Conservation (phyloP, 2,329 filamentous ascomycete species). For the Calycina herbarum region DNA sequence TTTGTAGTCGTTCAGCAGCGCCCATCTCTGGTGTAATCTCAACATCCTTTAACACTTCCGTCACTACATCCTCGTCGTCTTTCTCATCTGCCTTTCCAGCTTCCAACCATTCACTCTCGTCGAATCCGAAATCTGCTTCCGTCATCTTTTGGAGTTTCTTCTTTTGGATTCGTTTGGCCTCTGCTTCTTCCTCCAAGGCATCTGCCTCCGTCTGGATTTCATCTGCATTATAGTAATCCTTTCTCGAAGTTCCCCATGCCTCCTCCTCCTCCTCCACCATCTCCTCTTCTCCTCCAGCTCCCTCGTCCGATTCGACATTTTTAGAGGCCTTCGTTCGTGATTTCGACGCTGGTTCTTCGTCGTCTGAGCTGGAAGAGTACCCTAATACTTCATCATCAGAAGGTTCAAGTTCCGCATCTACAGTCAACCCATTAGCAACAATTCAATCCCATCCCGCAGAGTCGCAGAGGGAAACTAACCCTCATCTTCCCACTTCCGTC, state of each 20-base stretch:
- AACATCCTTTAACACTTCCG: slow-evolving; percentile 80
- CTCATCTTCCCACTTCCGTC: slow-evolving; percentile 69
- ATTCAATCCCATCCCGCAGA: not conserved
- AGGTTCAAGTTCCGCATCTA: slow-evolving; percentile 54
- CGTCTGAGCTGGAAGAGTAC: slow-evolving; percentile 47
- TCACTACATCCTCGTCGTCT: slow-evolving; percentile 61
- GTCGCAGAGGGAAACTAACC: slow-evolving; percentile 39
- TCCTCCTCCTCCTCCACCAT: slow-evolving; percentile 53
- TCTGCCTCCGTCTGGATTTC: slow-evolving; percentile 61
- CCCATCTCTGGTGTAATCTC: slow-evolving; percentile 80
- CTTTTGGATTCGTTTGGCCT: slow-evolving; percentile 83
- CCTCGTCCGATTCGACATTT: slow-evolving; percentile 57
- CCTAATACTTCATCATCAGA: slow-evolving; percentile 64
- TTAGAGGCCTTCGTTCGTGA: slow-evolving; percentile 37
- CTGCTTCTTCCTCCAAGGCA: slow-evolving; percentile 87
- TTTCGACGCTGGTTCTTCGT: slow-evolving; percentile 36
- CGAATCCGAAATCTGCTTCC: slow-evolving; percentile 90
- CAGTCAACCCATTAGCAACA: slow-evolving; percentile 18
- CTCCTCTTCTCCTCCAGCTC: slow-evolving; percentile 56
- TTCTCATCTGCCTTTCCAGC: slow-evolving; percentile 50
- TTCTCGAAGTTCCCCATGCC: slow-evolving; percentile 85
- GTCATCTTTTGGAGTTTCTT: slow-evolving; percentile 89
- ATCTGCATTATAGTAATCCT: slow-evolving; percentile 93
- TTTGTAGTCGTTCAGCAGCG: slow-evolving; percentile 69
- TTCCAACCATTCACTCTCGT: slow-evolving; percentile 81